phyloP scores from a whole-genome alignment of 495 filamentous ascomycete species.

The Daldinia bambusicola region DNA sequence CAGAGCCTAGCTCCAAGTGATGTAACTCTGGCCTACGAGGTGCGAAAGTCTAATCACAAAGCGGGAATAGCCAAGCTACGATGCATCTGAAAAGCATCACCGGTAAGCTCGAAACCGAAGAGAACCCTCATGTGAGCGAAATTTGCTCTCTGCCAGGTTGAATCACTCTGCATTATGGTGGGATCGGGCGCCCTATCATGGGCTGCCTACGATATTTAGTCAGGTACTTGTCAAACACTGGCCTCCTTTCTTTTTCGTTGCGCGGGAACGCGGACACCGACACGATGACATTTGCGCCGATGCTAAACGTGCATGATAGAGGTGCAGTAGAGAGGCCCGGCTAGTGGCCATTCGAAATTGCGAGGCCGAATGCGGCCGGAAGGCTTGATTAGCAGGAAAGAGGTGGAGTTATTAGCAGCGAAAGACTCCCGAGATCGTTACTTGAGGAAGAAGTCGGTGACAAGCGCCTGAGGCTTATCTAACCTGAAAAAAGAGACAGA shows the following conservation, averaged over 20 bases:
- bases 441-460: background rate
- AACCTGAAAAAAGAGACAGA: background rate
- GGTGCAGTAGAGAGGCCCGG: conserved; percentile 30
- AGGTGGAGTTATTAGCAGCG: conserved; percentile 27
- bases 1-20: conserved; percentile 26
- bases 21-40: conserved; percentile 27
- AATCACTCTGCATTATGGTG: conserved; percentile 33
- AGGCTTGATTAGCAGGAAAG: conserved; percentile 27
- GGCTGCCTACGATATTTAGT: conserved; percentile 38
- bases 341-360: conserved; percentile 25
- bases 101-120: conserved; percentile 29
- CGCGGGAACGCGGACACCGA: conserved; percentile 35
- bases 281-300: conserved; percentile 35
- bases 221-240: conserved; percentile 40
- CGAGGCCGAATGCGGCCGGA: conserved; percentile 35
- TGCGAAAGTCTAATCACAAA: conserved; percentile 13
- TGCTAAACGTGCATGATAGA: conserved; percentile 36
- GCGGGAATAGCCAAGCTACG: conserved; percentile 31
- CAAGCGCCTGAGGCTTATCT: conserved; percentile 11
- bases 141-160: conserved; percentile 20
- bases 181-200: conserved; percentile 30
- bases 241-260: conserved; percentile 38
- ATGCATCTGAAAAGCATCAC: conserved; percentile 19
- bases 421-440: background rate
- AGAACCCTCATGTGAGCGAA: conserved; percentile 27